phyloP scores from a whole-genome alignment of 1,284 basidiomycete species.

The Apiotrichum laibachii region DNA sequence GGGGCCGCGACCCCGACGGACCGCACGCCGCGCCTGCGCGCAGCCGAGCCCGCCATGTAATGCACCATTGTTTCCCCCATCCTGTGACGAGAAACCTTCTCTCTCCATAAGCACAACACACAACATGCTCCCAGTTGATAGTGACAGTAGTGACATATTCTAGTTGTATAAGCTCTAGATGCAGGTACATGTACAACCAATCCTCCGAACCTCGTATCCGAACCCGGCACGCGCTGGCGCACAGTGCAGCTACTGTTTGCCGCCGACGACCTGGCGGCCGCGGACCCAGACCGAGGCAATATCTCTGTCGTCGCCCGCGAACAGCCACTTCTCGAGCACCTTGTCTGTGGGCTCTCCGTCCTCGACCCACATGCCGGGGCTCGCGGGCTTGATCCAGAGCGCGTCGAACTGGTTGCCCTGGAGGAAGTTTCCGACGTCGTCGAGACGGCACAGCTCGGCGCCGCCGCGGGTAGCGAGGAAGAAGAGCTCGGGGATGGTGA shows the following conservation, averaged over 20 bases:
- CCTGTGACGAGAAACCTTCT: not conserved
- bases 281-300: constrained; percentile 75
- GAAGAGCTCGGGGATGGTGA: constrained; percentile 73
- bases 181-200: not conserved
- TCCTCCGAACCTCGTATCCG: not conserved
- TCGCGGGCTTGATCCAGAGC: constrained; percentile 64
- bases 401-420: constrained; percentile 89
- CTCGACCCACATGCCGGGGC: constrained; percentile 54
- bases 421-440: constrained; percentile 73
- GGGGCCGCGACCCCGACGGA: constrained; percentile 9
- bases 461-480: constrained; percentile 91
- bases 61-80: not conserved
- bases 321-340: constrained; percentile 45
- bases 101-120: too few species aligned
- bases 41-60: not conserved
- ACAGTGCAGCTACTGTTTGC: too few species aligned
- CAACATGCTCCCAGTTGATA: not conserved
- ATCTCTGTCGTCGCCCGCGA: constrained; percentile 85
- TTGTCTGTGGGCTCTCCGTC: constrained; percentile 40
- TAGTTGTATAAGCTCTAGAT: constrained; percentile 5
- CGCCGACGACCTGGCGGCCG: constrained; percentile 5
- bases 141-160: not conserved
- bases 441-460: constrained; percentile 74
- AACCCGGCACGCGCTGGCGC: not conserved
- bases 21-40: constrained; percentile 7